Conservation (phyloP, 1,284 basidiomycete genomes). For the Porphyrellus sp. region DNA sequence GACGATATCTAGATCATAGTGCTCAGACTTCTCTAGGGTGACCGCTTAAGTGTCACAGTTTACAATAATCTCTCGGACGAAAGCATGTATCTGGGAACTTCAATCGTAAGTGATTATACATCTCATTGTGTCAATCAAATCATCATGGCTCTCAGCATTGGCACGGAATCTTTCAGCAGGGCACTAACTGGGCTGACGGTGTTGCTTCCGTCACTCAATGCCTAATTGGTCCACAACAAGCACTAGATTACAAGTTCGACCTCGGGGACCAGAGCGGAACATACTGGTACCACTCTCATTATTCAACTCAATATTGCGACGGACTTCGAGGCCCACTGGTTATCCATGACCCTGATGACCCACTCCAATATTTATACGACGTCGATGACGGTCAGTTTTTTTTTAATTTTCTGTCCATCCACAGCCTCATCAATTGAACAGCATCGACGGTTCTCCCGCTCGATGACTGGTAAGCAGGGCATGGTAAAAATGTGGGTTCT, state of each 20-base stretch:
- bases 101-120: neutral
- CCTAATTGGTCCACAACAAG: neutral
- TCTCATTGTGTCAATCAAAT: neutral
- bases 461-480: neutral
- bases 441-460: neutral
- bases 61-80: neutral
- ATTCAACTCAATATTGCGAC: neutral
- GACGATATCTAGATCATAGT: neutral
- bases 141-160: neutral
- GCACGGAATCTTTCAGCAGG: neutral
- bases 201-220: neutral
- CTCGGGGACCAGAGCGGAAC: neutral
- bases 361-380: neutral
- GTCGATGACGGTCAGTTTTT: neutral
- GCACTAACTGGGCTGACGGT: neutral
- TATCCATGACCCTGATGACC: neutral
- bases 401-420: neutral
- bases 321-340: neutral
- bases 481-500: neutral
- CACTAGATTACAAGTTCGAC: neutral
- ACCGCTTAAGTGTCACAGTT: neutral
- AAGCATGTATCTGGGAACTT: neutral
- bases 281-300: conserved; percentile 1
- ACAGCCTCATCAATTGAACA: neutral
- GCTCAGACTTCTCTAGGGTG: neutral